A percentile compares a stretch with the other conserved stretches of the same genome.
phyloP scores from a whole-genome alignment of 768 basidiomycete genomes.

The Auricularia sp. region DNA sequence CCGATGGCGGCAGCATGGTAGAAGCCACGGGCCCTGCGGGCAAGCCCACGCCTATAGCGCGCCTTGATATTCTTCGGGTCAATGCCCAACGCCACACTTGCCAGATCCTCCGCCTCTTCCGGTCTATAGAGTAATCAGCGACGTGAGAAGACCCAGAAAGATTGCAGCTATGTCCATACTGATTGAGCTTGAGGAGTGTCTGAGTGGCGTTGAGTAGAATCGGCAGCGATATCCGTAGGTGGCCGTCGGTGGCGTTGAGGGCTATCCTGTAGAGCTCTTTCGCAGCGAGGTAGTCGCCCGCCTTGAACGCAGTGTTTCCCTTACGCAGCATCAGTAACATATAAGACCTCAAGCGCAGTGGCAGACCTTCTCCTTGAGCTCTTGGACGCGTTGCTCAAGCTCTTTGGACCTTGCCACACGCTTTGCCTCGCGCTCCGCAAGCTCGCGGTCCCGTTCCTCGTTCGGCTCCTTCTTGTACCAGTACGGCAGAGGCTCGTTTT shows the following conservation, averaged over 20 bases:
- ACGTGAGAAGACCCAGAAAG: background rate
- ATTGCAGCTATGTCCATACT: background rate
- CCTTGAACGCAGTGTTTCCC: conserved; percentile 36
- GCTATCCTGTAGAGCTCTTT: background rate
- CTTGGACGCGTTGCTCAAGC: background rate
- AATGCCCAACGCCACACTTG: background rate
- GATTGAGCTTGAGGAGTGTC: background rate
- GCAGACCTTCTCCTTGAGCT: background rate
- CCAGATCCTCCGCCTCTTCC: background rate
- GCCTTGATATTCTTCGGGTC: background rate
- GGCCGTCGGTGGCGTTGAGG: background rate
- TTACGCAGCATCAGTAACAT: conserved; percentile 10
- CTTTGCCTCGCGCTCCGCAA: background rate
- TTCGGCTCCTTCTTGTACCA: background rate
- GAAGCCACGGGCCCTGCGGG: background rate
- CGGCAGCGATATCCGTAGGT: background rate
- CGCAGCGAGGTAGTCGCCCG: conserved; percentile 20
- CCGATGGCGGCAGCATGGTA: background rate
- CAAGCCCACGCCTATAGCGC: background rate
- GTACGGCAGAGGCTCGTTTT: background rate
- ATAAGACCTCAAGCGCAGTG: background rate
- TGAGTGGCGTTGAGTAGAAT: background rate
- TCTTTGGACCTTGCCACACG: background rate
- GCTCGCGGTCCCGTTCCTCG: background rate
- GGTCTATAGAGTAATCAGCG: background rate